These are phyloP conservation scores for Orbilia ellipsospora DNA, from an alignment of 2,329 filamentous ascomycete genomes.

Conservation along the genomic window DNA sequence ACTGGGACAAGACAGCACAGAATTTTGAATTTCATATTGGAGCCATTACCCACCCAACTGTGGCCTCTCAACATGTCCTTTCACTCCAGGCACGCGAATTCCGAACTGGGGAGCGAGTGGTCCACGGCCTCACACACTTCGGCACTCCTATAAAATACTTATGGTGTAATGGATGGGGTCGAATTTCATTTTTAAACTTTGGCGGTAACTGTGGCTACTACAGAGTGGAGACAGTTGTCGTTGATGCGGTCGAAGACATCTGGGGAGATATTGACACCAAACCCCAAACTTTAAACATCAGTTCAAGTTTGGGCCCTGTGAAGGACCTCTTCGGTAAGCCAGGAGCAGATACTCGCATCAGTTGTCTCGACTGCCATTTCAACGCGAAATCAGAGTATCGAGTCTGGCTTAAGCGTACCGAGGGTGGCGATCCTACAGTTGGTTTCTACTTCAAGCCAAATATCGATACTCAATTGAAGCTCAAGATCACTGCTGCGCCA, in stretches of 20 bases:
- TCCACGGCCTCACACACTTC: not conserved
- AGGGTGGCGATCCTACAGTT: not conserved
- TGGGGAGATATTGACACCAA: slow-evolving; percentile 7
- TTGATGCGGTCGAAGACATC: not conserved
- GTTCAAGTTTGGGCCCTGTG: not conserved
- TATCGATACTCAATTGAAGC: not conserved
- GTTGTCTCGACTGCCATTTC: slow-evolving; percentile 2
- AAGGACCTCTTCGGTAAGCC: not conserved
- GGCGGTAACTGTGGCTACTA: not conserved
- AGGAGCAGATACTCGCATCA: not conserved
- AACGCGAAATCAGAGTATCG: not conserved
- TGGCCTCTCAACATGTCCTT: not conserved
- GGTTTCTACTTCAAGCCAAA: slow-evolving; percentile 23
- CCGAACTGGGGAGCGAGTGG: not conserved
- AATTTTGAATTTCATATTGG: slow-evolving; percentile 15
- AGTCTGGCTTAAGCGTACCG: slow-evolving; percentile 3
- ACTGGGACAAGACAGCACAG: slow-evolving; percentile 11
- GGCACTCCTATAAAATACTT: not conserved
- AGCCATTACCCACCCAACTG: slow-evolving; percentile 3
- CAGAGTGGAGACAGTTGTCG: not conserved
- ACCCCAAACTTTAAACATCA: not conserved
- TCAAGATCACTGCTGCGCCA: slow-evolving; percentile 1
- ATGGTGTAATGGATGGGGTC: slow-evolving; percentile 10
- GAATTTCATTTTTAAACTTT: too few relatives aligned
- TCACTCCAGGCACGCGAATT: too few relatives aligned